Evolutionary conservation across 768 basidiomycete species (phyloP), one percentile per base, ranked within the genome.

Genomic region (Termitomyces sp.): DNA sequence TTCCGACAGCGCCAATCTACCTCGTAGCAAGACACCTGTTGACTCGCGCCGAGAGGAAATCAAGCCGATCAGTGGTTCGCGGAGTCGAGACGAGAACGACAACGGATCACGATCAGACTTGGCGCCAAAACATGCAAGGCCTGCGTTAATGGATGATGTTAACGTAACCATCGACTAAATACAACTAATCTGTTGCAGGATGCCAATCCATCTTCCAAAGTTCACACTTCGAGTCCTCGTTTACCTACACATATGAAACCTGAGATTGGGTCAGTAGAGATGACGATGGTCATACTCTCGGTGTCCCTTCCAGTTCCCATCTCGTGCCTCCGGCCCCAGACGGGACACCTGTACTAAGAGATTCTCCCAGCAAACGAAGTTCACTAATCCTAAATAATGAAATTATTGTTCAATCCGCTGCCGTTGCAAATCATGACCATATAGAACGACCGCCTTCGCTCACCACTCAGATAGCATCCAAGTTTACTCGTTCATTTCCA

Each of bases 221-320:
- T 32, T 1, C 56, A 62, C 15, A 34, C 56, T 36, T 17, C 47
- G 6, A 40, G 31, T 20, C 31, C 57, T 4, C 57, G 43, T 14
- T 46, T 60, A 14, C 57, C 59, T n/a, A 37, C 38, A 31, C 55
- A 14, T 17, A 50, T 8, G 20, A 59, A 54, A 47, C 60, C 61
- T 4, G 74, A 64, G 90, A 92, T 68, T 91, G 91, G 91, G 73
- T 94, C 38, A 91, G 91, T 17, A 91, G 91, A 9, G 82, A 83
- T 20, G 78, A 81, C 48, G 74, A 79, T 31, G 68, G 71, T 36
- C 48, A 59, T 54, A 61, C 56, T 8, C 49, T 59, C 29, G 47
- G 58, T 51, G 60, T 56, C 11, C 56, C 61, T 55, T 45, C 67
- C 8, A 63, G 65, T 34, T 63, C 65, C 29, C 58, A 65, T 62